Evolutionary conservation across 1,139 yeast species (phyloP).

Genomic region (Debaryomycetaceae sp.): DNA sequence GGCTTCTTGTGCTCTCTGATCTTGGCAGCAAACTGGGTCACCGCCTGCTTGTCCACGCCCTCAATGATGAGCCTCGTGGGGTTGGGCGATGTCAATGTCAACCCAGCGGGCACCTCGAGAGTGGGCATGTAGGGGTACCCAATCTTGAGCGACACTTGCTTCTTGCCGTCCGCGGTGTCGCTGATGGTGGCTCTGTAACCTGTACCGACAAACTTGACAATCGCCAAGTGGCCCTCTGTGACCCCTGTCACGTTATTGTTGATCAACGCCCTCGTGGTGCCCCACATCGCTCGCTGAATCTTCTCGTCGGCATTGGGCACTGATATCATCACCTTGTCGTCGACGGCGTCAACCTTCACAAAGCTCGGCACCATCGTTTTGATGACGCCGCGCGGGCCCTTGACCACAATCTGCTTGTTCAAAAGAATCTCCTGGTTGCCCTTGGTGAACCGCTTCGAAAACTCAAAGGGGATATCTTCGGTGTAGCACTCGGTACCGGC

Average conservation of each 20-base stretch:
- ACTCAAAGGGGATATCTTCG: slow-evolving; percentile 39
- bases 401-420: slow-evolving; percentile 58
- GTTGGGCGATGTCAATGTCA: slow-evolving; percentile 71
- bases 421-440: slow-evolving; percentile 60
- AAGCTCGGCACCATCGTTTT: slow-evolving; percentile 70
- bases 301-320: slow-evolving; percentile 57
- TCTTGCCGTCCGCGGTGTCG: slow-evolving; percentile 49
- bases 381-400: slow-evolving; percentile 78
- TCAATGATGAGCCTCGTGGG: slow-evolving; percentile 87
- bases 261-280: slow-evolving; percentile 78
- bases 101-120: slow-evolving; percentile 72
- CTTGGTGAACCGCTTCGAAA: slow-evolving; percentile 57
- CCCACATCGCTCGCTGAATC: slow-evolving; percentile 90
- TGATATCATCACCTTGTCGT: slow-evolving; percentile 43
- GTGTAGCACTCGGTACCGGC: slow-evolving; percentile 30
- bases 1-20: slow-evolving; percentile 89
- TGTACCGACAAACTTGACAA: slow-evolving; percentile 89
- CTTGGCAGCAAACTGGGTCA: slow-evolving; percentile 82
- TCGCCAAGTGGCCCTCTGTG: slow-evolving; percentile 86
- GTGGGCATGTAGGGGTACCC: slow-evolving; percentile 70
- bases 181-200: slow-evolving; percentile 88
- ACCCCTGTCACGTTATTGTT: slow-evolving; percentile 82
- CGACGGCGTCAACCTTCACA: slow-evolving; percentile 37
- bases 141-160: slow-evolving; percentile 68
- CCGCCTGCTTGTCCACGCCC: slow-evolving; percentile 85